Conservation (phyloP, 306 rosid genomes). For the Medicago ruthenica region DNA sequence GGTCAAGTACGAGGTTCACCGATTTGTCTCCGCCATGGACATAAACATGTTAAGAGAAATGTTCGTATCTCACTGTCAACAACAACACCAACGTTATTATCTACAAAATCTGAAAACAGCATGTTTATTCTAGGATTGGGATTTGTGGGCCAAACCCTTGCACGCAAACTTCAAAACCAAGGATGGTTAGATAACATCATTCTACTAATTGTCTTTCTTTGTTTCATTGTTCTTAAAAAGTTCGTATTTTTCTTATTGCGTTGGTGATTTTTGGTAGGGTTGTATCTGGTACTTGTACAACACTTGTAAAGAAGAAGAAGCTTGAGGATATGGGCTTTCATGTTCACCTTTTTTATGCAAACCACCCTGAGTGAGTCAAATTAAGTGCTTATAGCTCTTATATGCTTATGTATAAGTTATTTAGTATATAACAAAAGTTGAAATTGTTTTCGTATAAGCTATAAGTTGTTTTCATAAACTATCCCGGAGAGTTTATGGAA, state of each 20-base stretch:
- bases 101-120: slow-evolving; percentile 43
- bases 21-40: slow-evolving; percentile 20
- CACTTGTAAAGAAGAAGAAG: slow-evolving; percentile 64
- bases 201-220: slow-evolving; percentile 11
- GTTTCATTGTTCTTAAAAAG: slow-evolving; percentile 14
- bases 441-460: no score
- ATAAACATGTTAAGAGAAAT: slow-evolving; percentile 33
- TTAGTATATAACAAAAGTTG: no score
- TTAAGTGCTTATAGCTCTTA: no score
- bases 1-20: slow-evolving; percentile 27
- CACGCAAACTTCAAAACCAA: slow-evolving; percentile 64
- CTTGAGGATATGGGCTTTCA: slow-evolving; percentile 75
- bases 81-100: slow-evolving; percentile 16
- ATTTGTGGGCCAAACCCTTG: slow-evolving; percentile 69
- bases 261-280: slow-evolving; percentile 34
- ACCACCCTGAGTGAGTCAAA: slow-evolving; percentile 67
- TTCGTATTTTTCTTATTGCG: slow-evolving; percentile 5
- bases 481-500: no score
- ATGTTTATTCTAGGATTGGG: slow-evolving; percentile 82
- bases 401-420: no score
- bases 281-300: slow-evolving; percentile 83
- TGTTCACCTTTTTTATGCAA: slow-evolving; percentile 69
- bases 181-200: slow-evolving; percentile 62
- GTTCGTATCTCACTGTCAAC: slow-evolving; percentile 9
- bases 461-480: no score